These are phyloP conservation scores for Friedmanniomyces simplex DNA, from an alignment of 495 filamentous ascomycete species.

Conservation along the genomic window DNA sequence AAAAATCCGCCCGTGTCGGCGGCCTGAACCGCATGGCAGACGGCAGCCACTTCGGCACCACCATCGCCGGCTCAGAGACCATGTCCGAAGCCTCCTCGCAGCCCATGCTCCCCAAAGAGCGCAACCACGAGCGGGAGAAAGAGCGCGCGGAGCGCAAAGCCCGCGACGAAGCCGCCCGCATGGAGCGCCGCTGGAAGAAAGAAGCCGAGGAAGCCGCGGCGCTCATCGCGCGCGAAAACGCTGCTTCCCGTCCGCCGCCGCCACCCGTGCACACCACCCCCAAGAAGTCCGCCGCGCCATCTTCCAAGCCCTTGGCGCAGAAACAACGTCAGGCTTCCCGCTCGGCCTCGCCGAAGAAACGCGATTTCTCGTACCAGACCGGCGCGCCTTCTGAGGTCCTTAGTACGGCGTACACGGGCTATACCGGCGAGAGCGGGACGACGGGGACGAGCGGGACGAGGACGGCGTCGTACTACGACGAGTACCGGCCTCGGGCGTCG, in stretches of 20 bases:
- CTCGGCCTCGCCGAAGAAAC: constrained; percentile 15
- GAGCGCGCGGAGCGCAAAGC: constrained; percentile 18
- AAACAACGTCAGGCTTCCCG: constrained; percentile 6
- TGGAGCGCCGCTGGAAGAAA: constrained; percentile 22
- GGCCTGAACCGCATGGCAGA: constrained; percentile 73
- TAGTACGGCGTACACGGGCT: constrained; percentile 18
- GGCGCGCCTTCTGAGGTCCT: constrained; percentile 15
- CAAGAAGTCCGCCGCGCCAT: constrained; percentile 6
- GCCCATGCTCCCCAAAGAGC: not conserved
- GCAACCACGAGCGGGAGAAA: constrained; percentile 7
- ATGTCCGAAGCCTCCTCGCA: constrained; percentile 36
- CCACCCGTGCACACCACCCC: constrained; percentile 3
- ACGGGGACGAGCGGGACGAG: constrained; percentile 2
- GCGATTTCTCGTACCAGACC: constrained; percentile 10
- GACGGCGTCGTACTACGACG: constrained; percentile 18
- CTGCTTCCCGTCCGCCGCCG: constrained; percentile 6
- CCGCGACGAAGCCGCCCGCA: constrained; percentile 17
- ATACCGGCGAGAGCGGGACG: not conserved
- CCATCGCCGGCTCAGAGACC: constrained; percentile 43
- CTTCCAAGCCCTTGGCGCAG: constrained; percentile 4
- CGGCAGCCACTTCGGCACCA: constrained; percentile 57
- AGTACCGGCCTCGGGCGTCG: constrained; percentile 12
- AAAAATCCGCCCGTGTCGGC: constrained; percentile 74
- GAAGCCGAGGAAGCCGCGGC: constrained; percentile 24
- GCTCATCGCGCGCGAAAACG: constrained; percentile 18